Evolutionary conservation across 768 basidiomycete species (phyloP).

Genomic region (Mycena metata): DNA sequence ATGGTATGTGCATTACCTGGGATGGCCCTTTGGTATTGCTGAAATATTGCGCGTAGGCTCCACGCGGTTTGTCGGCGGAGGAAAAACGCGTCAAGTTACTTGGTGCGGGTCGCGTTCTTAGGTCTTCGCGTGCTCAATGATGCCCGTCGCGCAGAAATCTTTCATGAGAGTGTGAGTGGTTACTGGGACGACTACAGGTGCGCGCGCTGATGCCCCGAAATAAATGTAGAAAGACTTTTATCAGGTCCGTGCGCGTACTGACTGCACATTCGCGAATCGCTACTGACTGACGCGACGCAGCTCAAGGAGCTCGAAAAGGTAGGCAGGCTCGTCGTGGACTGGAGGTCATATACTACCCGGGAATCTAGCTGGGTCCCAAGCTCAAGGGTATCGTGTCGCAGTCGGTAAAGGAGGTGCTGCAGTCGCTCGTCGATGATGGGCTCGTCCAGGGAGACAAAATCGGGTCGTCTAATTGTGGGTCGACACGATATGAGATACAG

Average conservation of each 20-base stretch:
- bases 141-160: constrained; percentile 69
- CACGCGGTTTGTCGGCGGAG: constrained; percentile 87
- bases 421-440: constrained; percentile 88
- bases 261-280: background rate
- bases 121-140: background rate
- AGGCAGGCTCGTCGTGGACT: background rate
- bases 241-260: constrained; percentile 57
- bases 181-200: background rate
- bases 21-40: background rate
- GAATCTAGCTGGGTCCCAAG: constrained; percentile 72
- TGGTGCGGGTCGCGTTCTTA: constrained; percentile 20
- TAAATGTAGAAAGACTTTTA: constrained; percentile 84
- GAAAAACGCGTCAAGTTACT: constrained; percentile 91
- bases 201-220: background rate
- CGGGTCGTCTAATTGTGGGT: constrained; percentile 92
- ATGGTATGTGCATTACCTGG: constrained; percentile 10
- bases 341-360: background rate
- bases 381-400: constrained; percentile 94
- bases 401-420: constrained; percentile 91
- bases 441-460: constrained; percentile 93
- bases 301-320: constrained; percentile 92
- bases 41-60: constrained; percentile 57
- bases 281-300: constrained; percentile 49
- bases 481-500: constrained; percentile 29
- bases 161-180: constrained; percentile 83